Conservation (phyloP, 2,329 filamentous ascomycete species). For the Stagonosporopsis cucurbitacearum region DNA sequence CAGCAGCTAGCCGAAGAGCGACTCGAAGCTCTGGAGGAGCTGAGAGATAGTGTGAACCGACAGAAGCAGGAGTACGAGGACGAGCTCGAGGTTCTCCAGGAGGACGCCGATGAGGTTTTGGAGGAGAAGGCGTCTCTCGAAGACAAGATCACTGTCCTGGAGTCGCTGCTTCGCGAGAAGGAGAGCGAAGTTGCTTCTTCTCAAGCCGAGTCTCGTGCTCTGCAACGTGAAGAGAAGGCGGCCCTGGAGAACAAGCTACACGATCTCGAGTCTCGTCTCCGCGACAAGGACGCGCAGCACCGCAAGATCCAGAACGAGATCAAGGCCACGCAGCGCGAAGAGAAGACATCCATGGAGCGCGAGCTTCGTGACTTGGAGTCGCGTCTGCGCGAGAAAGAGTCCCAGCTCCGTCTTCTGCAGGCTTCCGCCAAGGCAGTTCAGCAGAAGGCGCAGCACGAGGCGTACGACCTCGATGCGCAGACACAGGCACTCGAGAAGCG, state of each 20-base stretch:
- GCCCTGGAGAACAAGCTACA: slow-evolving; percentile 59
- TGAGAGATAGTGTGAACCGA: slow-evolving; percentile 55
- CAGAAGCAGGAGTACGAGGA: slow-evolving; percentile 61
- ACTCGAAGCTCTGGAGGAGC: slow-evolving; percentile 58
- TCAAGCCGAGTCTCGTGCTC: slow-evolving; percentile 55
- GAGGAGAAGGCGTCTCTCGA: slow-evolving; percentile 65
- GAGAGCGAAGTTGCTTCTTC: slow-evolving; percentile 29
- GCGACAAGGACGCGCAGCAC: slow-evolving; percentile 41
- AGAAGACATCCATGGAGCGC: slow-evolving; percentile 48
- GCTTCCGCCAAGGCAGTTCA: slow-evolving; percentile 38
- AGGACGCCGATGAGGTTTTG: slow-evolving; percentile 51
- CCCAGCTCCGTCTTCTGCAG: slow-evolving; percentile 34
- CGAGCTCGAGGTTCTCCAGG: slow-evolving; percentile 58
- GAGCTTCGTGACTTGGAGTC: slow-evolving; percentile 54
- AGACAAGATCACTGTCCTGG: slow-evolving; percentile 57
- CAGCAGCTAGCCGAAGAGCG: slow-evolving; percentile 46
- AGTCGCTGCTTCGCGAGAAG: slow-evolving; percentile 49
- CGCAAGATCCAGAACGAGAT: slow-evolving; percentile 36
- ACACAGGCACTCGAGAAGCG: slow-evolving; percentile 70
- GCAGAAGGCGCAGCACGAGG: slow-evolving; percentile 40
- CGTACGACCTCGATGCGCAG: slow-evolving; percentile 49
- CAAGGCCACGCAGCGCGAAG: slow-evolving; percentile 52
- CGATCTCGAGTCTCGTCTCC: slow-evolving; percentile 33
- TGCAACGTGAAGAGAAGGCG: slow-evolving; percentile 61
- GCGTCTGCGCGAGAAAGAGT: slow-evolving; percentile 36